Base-by-base conservation (phyloP, 108 stramenopile genomes). In the Discostella pseudostelligera region DNA sequence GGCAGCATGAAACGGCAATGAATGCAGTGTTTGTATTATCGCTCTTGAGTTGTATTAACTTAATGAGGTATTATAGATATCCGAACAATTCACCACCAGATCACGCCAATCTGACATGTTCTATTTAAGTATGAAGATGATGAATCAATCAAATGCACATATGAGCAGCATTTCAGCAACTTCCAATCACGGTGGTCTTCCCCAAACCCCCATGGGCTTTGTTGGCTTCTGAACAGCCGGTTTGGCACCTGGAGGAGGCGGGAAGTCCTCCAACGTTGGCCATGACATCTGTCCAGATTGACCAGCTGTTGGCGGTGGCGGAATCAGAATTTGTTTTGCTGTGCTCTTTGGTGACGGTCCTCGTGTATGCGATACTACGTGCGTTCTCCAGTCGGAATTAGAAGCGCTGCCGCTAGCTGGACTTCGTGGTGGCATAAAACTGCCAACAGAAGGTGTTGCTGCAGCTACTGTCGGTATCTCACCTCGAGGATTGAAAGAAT, bases 221-320 rank as follows among this genome's bases (percentile, higher is more conserved):
- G 46, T 55, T 47, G 63, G 59, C 48, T 69, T 49, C 8, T 39
- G 20, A 14, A 17, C 21, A 10, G 55, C 44, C 16, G 24, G 51
- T 43, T 70, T 65, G 11, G 58, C 26, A 39, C 64, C 64, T 12
- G 62, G 62, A 13, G 76, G 69, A 39, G 76, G 76, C 14, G 67
- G 61, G 37, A 77, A 77, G 26, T 77, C 76, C 21, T 47, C 64
- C 58, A 77, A 55, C 28, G 76, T 69, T 8, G 69, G 63, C 69
- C 69, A 69, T 22, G 62, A 48, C 22, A 42, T 61, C 54, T 39
- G 59, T 29, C 46, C 56, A 44, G 66, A n/a, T n/a, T n/a, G 56
- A 39, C 62, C 51, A 39, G 63, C 53, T 39, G 65, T 4, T 20
- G 76, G 68, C 13, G 76, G 76, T 19, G 67, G 75, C 4, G 56